phyloP scores from a whole-genome alignment of 2,329 filamentous ascomycete species.

The Ophiosphaerella narmari region DNA sequence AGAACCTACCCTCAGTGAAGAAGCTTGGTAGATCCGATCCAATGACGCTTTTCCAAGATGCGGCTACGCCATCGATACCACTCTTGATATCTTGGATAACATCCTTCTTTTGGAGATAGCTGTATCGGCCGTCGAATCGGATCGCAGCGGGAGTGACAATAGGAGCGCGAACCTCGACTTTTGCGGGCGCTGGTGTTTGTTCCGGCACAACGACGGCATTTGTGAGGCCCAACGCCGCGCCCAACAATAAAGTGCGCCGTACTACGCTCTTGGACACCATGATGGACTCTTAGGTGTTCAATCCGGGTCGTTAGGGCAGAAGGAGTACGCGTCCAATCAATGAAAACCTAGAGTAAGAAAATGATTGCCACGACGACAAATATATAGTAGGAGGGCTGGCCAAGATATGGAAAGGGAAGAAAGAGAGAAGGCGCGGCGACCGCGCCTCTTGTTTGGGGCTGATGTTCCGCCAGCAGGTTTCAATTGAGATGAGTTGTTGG shows the following conservation, averaged over 20 bases:
- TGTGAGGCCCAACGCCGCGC: slow-evolving; percentile 22
- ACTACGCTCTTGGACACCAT: too few species aligned
- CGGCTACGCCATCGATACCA: slow-evolving; percentile 34
- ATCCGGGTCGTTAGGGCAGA: slow-evolving; percentile 1
- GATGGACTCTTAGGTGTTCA: background rate
- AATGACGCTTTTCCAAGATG: slow-evolving; percentile 40
- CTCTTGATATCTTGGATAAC: slow-evolving; percentile 39
- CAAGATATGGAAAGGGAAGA: background rate
- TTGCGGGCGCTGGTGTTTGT: slow-evolving; percentile 35
- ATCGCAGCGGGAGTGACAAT: slow-evolving; percentile 41
- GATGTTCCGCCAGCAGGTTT: slow-evolving; percentile 5
- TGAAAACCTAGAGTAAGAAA: background rate
- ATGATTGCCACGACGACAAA: background rate
- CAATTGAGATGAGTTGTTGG: background rate
- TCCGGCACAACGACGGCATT: slow-evolving; percentile 39
- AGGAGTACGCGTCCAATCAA: slow-evolving; percentile 1
- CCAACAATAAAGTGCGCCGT: slow-evolving; percentile 29
- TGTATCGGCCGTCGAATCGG: slow-evolving; percentile 36
- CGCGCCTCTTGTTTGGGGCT: slow-evolving; percentile 1
- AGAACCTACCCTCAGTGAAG: slow-evolving; percentile 40
- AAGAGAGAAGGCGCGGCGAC: background rate
- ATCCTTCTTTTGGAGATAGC: slow-evolving; percentile 39
- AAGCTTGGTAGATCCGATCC: slow-evolving; percentile 43
- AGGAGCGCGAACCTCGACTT: slow-evolving; percentile 35
- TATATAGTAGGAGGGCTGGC: background rate